These are phyloP conservation scores for Blastobotrys indianensis DNA, from an alignment of 1,139 yeast genomes.

Conservation along the genomic window DNA sequence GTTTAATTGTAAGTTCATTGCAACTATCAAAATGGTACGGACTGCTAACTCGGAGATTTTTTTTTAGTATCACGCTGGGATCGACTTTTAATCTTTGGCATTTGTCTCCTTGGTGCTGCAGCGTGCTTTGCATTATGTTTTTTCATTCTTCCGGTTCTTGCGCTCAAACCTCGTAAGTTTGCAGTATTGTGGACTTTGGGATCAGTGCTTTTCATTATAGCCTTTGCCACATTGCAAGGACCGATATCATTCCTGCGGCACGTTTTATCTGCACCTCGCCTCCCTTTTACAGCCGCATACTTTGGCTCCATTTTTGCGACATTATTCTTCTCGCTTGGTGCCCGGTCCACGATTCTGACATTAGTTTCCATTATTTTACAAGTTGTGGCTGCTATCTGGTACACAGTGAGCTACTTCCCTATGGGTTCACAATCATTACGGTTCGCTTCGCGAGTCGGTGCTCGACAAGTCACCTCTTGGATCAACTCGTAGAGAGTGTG, in stretches of 20 bases:
- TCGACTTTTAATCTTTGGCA: constrained; percentile 67
- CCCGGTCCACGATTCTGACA: constrained; percentile 67
- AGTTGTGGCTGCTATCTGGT: constrained; percentile 78
- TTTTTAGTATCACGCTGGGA: constrained; percentile 62
- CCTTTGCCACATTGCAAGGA: constrained; percentile 90
- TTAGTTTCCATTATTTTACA: constrained; percentile 71
- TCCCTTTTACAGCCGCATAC: constrained; percentile 75
- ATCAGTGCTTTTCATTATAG: constrained; percentile 73
- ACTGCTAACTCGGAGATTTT: constrained; percentile 1
- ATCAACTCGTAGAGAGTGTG: constrained; percentile 34
- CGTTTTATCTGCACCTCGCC: constrained; percentile 64
- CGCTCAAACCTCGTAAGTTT: constrained; percentile 85
- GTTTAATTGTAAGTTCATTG: constrained; percentile 37
- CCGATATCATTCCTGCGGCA: constrained; percentile 75
- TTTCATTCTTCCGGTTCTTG: constrained; percentile 80
- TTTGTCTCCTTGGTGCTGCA: constrained; percentile 68
- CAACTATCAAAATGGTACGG: neutral
- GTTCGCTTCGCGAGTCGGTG: constrained; percentile 71
- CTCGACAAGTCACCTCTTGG: constrained; percentile 57
- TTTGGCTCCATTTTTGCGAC: constrained; percentile 69
- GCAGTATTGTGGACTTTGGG: constrained; percentile 87
- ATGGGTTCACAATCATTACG: constrained; percentile 87
- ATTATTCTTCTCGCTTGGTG: constrained; percentile 49
- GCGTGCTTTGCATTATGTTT: constrained; percentile 80
- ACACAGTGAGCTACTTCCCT: constrained; percentile 89